Evolutionary conservation across 129 eudicot genomes (phyloP).

Genomic region (Arctium minus): DNA sequence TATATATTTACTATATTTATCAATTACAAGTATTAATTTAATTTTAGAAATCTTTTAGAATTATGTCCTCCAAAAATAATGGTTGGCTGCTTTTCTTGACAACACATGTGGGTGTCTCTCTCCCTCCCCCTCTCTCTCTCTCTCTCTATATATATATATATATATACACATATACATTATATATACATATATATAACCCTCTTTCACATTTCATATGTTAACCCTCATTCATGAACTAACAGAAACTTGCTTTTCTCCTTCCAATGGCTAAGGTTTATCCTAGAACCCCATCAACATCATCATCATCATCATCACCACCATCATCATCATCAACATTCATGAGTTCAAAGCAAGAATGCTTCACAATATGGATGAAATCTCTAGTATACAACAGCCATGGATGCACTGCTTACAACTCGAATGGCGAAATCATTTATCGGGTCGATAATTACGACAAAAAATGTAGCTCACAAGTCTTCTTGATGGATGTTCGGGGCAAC

Average conservation of each 20-base stretch:
- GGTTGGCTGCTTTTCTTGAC: conserved; percentile 23
- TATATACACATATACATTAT: too few species aligned
- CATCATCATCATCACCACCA: conserved; percentile 18
- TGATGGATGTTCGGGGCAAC: conserved; percentile 70
- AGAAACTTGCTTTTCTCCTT: conserved; percentile 13
- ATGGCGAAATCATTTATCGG: conserved; percentile 61
- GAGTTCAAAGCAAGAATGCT: conserved; percentile 31
- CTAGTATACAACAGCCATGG: conserved; percentile 70
- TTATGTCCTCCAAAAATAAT: not conserved
- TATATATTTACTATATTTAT: too few species aligned
- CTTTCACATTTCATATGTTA: not conserved
- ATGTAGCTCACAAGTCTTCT: conserved; percentile 49
- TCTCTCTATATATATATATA: not conserved
- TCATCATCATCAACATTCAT: conserved; percentile 19
- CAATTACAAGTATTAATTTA: not conserved
- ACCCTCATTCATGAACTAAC: conserved; percentile 13
- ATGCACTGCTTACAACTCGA: conserved; percentile 65
- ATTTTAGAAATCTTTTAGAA: not conserved
- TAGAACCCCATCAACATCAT: conserved; percentile 21
- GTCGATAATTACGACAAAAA: conserved; percentile 64
- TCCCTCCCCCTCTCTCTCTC: not conserved
- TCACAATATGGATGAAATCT: conserved; percentile 85
- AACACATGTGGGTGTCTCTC: conserved; percentile 1
- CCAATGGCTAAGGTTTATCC: conserved; percentile 53
- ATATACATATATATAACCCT: too few species aligned